Evolutionary conservation across 2,329 filamentous ascomycete species (phyloP).

Genomic region (Cladosporium sphaerospermum): DNA sequence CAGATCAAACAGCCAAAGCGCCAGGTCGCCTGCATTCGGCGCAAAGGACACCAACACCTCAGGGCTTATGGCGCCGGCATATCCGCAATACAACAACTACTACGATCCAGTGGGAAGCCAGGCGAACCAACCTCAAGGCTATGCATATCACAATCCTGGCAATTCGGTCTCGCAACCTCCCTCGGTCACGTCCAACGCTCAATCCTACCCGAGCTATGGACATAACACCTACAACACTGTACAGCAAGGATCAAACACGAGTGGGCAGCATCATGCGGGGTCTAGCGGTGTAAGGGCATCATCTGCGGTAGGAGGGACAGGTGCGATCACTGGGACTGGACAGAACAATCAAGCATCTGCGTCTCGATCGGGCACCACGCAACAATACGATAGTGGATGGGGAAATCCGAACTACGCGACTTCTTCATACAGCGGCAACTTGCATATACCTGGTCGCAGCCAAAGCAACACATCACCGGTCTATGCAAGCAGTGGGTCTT

Average conservation of each 20-base stretch:
- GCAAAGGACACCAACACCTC: not conserved
- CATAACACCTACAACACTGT: conserved; percentile 15
- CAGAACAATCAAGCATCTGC: conserved; percentile 20
- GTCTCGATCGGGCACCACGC: conserved; percentile 5
- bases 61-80: not conserved
- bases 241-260: conserved; percentile 17
- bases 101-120: conserved; percentile 30
- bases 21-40: no score
- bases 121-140: conserved; percentile 19
- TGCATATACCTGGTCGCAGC: conserved; percentile 14
- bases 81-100: conserved; percentile 20
- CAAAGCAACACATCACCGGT: conserved; percentile 23
- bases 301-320: not conserved
- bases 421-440: conserved; percentile 3
- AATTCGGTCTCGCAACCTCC: conserved; percentile 12
- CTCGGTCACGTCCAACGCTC: not conserved
- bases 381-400: conserved; percentile 12
- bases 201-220: conserved; percentile 15
- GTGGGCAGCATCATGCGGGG: conserved; percentile 13
- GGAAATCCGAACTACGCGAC: conserved; percentile 7
- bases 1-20: no score
- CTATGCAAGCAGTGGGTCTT: conserved; percentile 11
- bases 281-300: not conserved
- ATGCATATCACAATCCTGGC: conserved; percentile 18
- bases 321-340: conserved; percentile 3